Base-by-base conservation (phyloP, 768 basidiomycete species). In the Lactarius indigo region DNA sequence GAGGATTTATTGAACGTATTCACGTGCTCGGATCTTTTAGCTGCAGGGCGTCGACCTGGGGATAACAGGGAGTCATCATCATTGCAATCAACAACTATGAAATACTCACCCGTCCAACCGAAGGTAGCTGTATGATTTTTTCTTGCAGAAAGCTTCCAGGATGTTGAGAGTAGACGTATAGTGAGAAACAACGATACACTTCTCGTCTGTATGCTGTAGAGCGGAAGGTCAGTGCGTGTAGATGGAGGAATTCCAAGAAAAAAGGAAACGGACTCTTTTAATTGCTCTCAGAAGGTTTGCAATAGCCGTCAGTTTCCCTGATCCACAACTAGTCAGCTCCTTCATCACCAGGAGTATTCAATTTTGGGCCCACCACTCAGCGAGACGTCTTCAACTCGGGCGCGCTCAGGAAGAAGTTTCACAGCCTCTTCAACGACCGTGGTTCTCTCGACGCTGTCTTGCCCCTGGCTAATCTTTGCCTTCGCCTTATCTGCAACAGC, bases 121-220 rank as follows among this genome's bases (percentile, higher is more conserved):
- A 69, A 89, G 85, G 73, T 85, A 92, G 0, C 88, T 87, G 75
- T 94, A 98, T 12, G 80, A 78, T 71, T 83, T 85, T 69, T 83
- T 85, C 75, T 87, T 85, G 78, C 95, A 96, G 70, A 88, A 91
- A 3, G 85, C 86, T 78, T 98, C 94, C 35, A 99, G 80, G 64
- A 99, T 86, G 73, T 98, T 92, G 61, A 99, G 85, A 1, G 96
- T 97, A 5, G 91, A 89, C 0, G 96, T 98, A 73, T 91, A 99
- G 74, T 98, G 96, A n/a, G 95, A 98, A 39, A 96, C 92, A 50
- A 99, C 78, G 39, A 98, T 90, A 72, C 94, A 91, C 84, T 99
- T 99, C 78, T 99, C 96, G 47, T 91, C 87, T 0, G 92, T 94
- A 41, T 81, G 79, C 88, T 92, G 65, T 23, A 10, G 69, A 61